Base-by-base conservation (phyloP, 306 rosid genomes). In the Cucumis cinereus region DNA sequence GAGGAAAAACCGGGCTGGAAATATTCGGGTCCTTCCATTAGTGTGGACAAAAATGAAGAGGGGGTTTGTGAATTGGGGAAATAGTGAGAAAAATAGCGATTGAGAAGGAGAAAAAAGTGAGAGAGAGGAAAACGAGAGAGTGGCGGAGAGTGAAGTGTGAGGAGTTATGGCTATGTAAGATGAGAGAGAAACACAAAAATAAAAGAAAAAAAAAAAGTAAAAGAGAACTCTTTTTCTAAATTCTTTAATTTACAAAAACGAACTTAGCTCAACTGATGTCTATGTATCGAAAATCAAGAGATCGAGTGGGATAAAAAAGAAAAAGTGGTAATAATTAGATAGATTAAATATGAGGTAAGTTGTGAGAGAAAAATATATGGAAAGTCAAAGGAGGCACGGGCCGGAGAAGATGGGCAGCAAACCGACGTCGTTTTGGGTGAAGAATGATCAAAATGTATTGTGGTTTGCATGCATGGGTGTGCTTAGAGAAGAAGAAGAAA, bases 11-110 rank as follows among this genome's bases (percentile, higher is more conserved):
- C 57, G 80, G 67, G 78, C 50, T 89, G 88, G 69, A 71, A 85
- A 78, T 79, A 79, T 58, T 91, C 87, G 0, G 90, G 89, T 11
- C 88, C 92, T 77, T 93, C 98, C 98, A 93, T 81, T 69, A 7
- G 5, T 50, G 52, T 1, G 11, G 17, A 1, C 17, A 35, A 24
- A 16, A 24, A 10, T 10, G 22, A 2, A 30, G 35, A 30, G 24
- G 45, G 68, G 19, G 10, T 52, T 74, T 45, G 45, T 11, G 73
- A 60, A 26, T 20, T 30, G 35, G 56, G 41, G 43, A 36, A 35
- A 40, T 8, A 38, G 36, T 3, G 68, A 45, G 24, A 10, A 60
- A 60, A 75, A 33, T 43, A 58, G 77, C 24, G 61, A 67, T 74
- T 40, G 75, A 63, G 73, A 80, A 23, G 69, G 45, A 62, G 75